Base-by-base conservation (phyloP, 768 basidiomycete species). In the Leccinum arenicola region DNA sequence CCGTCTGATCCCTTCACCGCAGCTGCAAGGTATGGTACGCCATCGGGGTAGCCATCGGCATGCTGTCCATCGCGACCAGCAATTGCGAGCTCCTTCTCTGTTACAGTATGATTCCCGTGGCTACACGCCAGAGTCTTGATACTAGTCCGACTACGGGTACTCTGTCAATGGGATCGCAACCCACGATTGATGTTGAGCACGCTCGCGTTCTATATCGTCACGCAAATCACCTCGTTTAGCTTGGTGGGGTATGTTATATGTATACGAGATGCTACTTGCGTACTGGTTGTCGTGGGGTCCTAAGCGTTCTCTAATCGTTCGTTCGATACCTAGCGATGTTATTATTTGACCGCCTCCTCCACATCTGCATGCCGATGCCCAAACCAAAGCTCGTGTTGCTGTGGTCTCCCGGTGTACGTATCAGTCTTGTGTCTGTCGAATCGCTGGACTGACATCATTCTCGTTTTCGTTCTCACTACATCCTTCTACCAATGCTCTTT, bases 131-230 rank as follows among this genome's bases (percentile, higher is more conserved):
- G 11, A 12, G 78, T 77, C 59, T 68, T 79, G 21, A 65, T 79
- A 11, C 62, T 79, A 36, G 64, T 78, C n/a, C 73, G 76, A 2
- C 29, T 78, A 8, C 79, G 78, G 78, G 63, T 74, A 23, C 61
- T 77, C 6, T 77, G 29, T 29, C 29, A 29, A 29, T 77, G 77
- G 66, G 70, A 68, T 40, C 70, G 70, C 11, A 38, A 29, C 1
- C 67, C 62, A n/a, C 58, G 59, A 6, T 47, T 78, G 25, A 66
- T 77, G 50, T 21, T 70, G n/a, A 56, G 40, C 47, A 77, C 74
- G 1, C 54, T 77, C 3, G 19, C 43, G 14, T 61, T 72, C 35
- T 78, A 70, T 27, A 17, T 74, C 19, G 7, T 67, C 6, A 75
- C 74, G 0, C 75, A 77, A 33, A 53, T 69, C 6, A 49, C 63